Percentiles rank a stretch among this genome's conserved stretches.
Conservation (phyloP, 352 stramenopile species). For the Globisporangium orthogonon region DNA sequence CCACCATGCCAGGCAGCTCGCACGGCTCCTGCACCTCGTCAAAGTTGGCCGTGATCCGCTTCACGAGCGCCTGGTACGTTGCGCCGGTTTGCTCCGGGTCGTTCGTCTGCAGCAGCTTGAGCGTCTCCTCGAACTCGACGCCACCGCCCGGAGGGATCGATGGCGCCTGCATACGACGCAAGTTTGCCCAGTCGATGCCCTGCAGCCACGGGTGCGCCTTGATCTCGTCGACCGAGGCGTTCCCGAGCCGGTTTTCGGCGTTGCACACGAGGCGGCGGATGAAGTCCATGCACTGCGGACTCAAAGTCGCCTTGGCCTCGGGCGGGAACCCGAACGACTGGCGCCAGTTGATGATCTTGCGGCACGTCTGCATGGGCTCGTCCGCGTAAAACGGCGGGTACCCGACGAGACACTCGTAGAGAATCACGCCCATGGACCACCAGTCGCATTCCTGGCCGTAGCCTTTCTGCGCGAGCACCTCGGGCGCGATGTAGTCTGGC, state of each 20-base stretch:
- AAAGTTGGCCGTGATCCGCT: conserved; percentile 92
- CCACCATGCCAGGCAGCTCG: conserved; percentile 19
- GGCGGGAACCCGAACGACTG: conserved; percentile 64
- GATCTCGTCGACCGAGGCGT: conserved; percentile 90
- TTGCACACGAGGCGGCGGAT: conserved; percentile 87
- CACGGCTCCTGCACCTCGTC: conserved; percentile 91
- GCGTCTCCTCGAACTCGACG: conserved; percentile 83
- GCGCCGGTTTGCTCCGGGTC: conserved; percentile 26
- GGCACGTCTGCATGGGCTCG: conserved; percentile 92
- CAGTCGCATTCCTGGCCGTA: conserved; percentile 93
- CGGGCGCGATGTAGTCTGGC: conserved; percentile 96
- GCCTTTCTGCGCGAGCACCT: conserved; percentile 91
- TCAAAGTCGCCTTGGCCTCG: conserved; percentile 35
- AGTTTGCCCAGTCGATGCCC: conserved; percentile 85
- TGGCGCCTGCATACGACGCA: conserved; percentile 72
- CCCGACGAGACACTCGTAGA: conserved; percentile 97
- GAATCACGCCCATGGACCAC: conserved; percentile 98
- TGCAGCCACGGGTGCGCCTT: conserved; percentile 95
- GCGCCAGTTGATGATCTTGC: conserved; percentile 85
- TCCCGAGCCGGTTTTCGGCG: conserved; percentile 89
- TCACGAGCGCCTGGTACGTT: conserved; percentile 81
- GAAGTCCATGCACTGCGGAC: conserved; percentile 82
- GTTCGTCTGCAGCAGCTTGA: conserved; percentile 82
- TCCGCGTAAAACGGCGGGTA: conserved; percentile 98
- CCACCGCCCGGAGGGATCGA: conserved; percentile 76